Percentiles rank a stretch among this genome's conserved stretches.
Evolutionary conservation across 108 stramenopile species (phyloP).

Genomic region (Discostella stelligeroides): DNA sequence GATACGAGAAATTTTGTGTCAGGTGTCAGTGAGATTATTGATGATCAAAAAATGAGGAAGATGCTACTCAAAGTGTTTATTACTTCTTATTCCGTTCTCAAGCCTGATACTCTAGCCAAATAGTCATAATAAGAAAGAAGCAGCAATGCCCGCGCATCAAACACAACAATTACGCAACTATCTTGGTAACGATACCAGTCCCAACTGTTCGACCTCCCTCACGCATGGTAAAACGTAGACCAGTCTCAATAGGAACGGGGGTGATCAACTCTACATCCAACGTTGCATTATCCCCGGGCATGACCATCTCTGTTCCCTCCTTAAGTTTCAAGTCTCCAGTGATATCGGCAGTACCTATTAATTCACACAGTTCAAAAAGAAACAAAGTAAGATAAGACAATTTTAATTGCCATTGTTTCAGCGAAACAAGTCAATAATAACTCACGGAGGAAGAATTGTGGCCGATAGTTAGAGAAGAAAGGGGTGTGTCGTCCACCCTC

Average conservation of each 20-base stretch:
- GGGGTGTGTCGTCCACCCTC: constrained; percentile 99
- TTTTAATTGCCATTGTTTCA: not conserved
- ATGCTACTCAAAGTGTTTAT: too few relatives aligned
- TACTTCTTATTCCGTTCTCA: too few relatives aligned
- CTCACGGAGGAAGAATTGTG: constrained; percentile 98
- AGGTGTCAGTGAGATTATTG: too few relatives aligned
- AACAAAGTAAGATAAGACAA: not conserved
- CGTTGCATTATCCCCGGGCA: constrained; percentile 98
- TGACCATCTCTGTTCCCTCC: constrained; percentile 97
- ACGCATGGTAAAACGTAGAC: constrained; percentile 97
- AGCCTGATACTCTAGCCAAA: too few relatives aligned
- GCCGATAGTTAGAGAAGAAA: constrained; percentile 97
- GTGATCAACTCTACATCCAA: constrained; percentile 93
- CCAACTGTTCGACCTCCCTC: constrained; percentile 99
- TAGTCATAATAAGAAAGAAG: too few relatives aligned
- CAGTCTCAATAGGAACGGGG: constrained; percentile 91
- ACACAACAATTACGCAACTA: constrained; percentile 54
- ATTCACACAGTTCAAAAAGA: not conserved
- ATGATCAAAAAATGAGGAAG: too few relatives aligned
- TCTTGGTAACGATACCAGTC: constrained; percentile 96
- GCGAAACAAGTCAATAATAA: not conserved
- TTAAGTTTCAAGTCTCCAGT: constrained; percentile 90
- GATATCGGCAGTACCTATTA: constrained; percentile 90
- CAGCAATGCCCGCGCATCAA: too few relatives aligned
- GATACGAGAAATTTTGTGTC: too few relatives aligned